Base-by-base conservation (phyloP, 305 asterid species). In the Rubia tinctorum region DNA sequence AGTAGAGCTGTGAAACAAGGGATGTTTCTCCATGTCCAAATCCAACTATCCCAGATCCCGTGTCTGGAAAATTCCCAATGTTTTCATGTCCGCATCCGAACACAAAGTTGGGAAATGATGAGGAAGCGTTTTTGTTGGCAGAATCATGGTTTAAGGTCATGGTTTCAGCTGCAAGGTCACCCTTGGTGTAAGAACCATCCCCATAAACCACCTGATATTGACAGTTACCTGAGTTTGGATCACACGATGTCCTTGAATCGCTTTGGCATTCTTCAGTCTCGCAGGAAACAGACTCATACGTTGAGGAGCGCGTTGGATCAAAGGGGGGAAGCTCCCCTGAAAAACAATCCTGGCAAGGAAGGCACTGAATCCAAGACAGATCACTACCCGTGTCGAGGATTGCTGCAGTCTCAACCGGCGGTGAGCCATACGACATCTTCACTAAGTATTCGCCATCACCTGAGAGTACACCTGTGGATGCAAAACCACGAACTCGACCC, bases 21-120 rank as follows among this genome's bases (percentile, higher is more conserved):
- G 94, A 90, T 60, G 39, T 68, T 0, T 77, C 66, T n/a, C 83
- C 82, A 7, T 34, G 47, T 8, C 86, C 89, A 4, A 84, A 81
- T 20, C 93, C 89, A 11, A 88, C 79, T 0, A 86, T 71, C 27
- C 93, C 88, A 37, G 82, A 73, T 12, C 72, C 70, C 25, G 43
- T 69, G 25, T 9, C 25, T n/a, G 53, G 69, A 20, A 75, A 79
- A 2, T 8, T 8, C 39, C 81, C 86, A 17, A 0, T 1, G 66
- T 81, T 86, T n/a, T 72, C 75, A 44, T 71, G 61, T 39, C 88
- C 90, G 65, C 93, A 83, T 15, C 90, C 89, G 8, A 86, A 84
- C 59, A 67, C 53, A 8, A 82, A 75, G 12, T 77, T 60, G 2
- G 67, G 74, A 55, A 75, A 65, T 6, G 56, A 49, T 23, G 62